Percentiles rank a stretch among this genome's conserved stretches.
phyloP scores from a whole-genome alignment of 352 stramenopile species.

The Phytophthora cactorum region DNA sequence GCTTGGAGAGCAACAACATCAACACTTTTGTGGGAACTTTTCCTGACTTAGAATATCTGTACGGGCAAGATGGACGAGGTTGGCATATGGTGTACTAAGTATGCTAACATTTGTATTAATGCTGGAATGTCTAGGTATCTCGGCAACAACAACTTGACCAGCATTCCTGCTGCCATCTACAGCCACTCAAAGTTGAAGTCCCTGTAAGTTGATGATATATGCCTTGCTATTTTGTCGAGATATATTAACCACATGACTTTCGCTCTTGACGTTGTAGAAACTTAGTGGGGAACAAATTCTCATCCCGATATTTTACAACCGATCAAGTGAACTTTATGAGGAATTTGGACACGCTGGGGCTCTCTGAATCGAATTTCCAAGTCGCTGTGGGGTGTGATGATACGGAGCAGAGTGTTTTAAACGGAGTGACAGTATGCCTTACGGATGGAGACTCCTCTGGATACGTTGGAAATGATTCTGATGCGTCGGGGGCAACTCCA shows the following conservation, averaged over 20 bases:
- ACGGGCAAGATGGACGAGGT: neutral
- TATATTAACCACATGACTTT: neutral
- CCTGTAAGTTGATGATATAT: slow-evolving; percentile 27
- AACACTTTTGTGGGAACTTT: slow-evolving; percentile 54
- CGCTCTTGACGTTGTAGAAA: slow-evolving; percentile 20
- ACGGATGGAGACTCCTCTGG: neutral
- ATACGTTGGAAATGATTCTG: neutral
- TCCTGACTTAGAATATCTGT: slow-evolving; percentile 53
- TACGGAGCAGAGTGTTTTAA: slow-evolving; percentile 18
- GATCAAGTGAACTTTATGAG: slow-evolving; percentile 34
- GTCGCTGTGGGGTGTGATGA: slow-evolving; percentile 30
- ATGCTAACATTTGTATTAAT: neutral
- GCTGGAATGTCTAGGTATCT: slow-evolving; percentile 30
- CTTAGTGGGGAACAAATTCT: slow-evolving; percentile 47
- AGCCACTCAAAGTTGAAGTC: slow-evolving; percentile 45
- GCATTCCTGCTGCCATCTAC: slow-evolving; percentile 55
- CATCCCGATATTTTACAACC: slow-evolving; percentile 41
- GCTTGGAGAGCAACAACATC: slow-evolving; percentile 55
- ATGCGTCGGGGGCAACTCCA: slow-evolving; percentile 3
- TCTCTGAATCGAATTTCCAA: slow-evolving; percentile 39
- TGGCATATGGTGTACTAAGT: neutral
- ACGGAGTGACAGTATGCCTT: slow-evolving; percentile 36
- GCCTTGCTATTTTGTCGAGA: neutral
- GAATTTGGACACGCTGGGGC: slow-evolving; percentile 37
- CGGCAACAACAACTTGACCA: slow-evolving; percentile 55